These are phyloP conservation scores for Solanum stenotomum DNA, from an alignment of 257 asterid genomes.

Conservation along the genomic window DNA sequence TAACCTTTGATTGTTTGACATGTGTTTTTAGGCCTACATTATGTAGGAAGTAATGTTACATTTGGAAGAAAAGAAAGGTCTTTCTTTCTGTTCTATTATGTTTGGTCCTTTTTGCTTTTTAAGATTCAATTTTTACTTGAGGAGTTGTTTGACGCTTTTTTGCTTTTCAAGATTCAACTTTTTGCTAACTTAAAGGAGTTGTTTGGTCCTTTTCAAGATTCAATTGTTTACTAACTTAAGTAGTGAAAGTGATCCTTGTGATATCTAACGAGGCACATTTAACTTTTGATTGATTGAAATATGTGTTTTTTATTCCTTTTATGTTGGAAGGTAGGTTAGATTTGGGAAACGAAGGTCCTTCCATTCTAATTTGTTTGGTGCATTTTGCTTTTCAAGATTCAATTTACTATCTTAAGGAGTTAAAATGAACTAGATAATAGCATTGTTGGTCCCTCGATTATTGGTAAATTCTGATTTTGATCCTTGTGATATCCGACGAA, in stretches of 20 bases:
- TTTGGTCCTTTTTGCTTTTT: neutral
- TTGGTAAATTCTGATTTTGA: neutral
- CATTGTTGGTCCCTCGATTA: neutral
- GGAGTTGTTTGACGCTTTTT: neutral
- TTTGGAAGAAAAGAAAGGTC: neutral
- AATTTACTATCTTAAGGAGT: neutral
- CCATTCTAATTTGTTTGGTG: neutral
- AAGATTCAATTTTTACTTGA: neutral
- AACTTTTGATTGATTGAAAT: neutral
- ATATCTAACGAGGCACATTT: neutral
- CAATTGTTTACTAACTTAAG: neutral
- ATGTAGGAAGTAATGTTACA: neutral
- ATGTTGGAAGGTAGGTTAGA: neutral
- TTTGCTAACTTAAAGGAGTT: neutral
- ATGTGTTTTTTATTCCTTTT: neutral
- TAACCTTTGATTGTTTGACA: neutral
- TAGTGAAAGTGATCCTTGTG: neutral
- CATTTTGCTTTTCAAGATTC: neutral
- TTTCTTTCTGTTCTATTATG: neutral
- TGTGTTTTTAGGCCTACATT: neutral
- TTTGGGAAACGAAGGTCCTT: neutral
- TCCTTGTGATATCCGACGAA: neutral
- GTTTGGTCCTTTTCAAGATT: neutral
- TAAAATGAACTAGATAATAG: neutral
- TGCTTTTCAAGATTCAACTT: neutral